phyloP scores from a whole-genome alignment of 768 basidiomycete species.

The Pleurotus sapidus region DNA sequence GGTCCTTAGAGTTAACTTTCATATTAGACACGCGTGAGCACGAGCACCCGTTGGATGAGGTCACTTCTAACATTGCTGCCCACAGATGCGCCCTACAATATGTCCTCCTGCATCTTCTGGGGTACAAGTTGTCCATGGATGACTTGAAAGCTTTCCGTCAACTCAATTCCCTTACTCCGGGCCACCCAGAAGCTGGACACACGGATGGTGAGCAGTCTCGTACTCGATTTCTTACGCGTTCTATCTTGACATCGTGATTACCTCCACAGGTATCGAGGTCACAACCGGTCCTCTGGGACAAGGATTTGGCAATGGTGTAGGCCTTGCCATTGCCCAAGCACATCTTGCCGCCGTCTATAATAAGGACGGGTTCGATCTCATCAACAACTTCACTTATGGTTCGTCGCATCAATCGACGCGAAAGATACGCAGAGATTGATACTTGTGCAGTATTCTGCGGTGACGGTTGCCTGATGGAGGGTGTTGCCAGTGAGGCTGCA shows the following conservation, averaged over 20 bases:
- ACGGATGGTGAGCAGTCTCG: constrained; percentile 38
- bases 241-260: constrained; percentile 4
- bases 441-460: constrained; percentile 71
- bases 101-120: constrained; percentile 85
- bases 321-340: constrained; percentile 89
- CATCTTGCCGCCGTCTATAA: constrained; percentile 91
- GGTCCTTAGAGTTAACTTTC: constrained; percentile 13
- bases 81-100: constrained; percentile 90
- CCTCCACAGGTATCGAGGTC: constrained; percentile 66
- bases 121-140: constrained; percentile 89
- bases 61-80: constrained; percentile 6
- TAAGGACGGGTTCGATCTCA: constrained; percentile 75
- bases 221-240: not conserved
- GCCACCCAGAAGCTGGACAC: constrained; percentile 81
- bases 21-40: constrained; percentile 70
- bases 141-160: constrained; percentile 95
- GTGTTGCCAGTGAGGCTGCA: constrained; percentile 89
- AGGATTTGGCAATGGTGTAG: constrained; percentile 91
- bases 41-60: not conserved
- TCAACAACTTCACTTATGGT: constrained; percentile 92
- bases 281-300: constrained; percentile 97
- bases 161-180: constrained; percentile 85
- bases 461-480: constrained; percentile 97
- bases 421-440: not conserved
- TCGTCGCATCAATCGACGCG: constrained; percentile 8